A percentile compares a stretch with the other conserved stretches of the same genome.
These are phyloP conservation scores for Durusdinium trenchii DNA, from an alignment of 73 alveolate species.

Conservation along the genomic window DNA sequence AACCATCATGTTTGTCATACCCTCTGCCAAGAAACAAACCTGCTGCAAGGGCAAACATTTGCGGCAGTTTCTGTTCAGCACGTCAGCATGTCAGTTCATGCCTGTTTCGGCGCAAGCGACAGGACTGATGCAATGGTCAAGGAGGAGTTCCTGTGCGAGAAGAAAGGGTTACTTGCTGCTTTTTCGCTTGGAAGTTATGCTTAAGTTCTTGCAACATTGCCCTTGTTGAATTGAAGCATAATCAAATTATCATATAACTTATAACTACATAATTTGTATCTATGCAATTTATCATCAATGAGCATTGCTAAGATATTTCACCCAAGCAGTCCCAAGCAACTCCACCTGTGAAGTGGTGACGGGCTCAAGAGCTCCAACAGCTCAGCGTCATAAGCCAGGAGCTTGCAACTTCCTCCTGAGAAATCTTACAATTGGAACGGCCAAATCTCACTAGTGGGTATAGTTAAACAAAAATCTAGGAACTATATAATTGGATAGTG, in stretches of 20 bases:
- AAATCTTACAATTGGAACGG: too few species aligned
- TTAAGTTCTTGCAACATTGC: too few species aligned
- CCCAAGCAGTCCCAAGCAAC: not conserved
- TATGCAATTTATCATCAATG: not conserved
- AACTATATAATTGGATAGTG: too few species aligned
- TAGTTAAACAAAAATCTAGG: too few species aligned
- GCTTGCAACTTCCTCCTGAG: not conserved
- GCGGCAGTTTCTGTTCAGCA: too few species aligned
- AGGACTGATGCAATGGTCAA: constrained; percentile 51
- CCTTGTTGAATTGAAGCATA: too few species aligned
- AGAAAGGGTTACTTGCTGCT: not conserved
- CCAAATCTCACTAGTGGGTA: too few species aligned
- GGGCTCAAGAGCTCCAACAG: constrained; percentile 40
- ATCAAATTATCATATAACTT: too few species aligned
- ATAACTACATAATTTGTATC: not conserved
- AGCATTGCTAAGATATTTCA: too few species aligned
- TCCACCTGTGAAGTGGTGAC: constrained; percentile 10
- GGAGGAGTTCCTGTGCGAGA: constrained; percentile 42
- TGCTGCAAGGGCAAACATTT: too few species aligned
- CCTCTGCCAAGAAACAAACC: too few species aligned
- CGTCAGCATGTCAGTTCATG: too few species aligned
- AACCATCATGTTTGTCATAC: not conserved
- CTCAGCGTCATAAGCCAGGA: constrained; percentile 16
- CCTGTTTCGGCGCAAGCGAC: constrained; percentile 70
- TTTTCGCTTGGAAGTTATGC: not conserved